Percentiles rank a stretch among this genome's conserved stretches.
Conservation (phyloP, 805 yeast genomes). For the Wickerhamiella sergipiensis region DNA sequence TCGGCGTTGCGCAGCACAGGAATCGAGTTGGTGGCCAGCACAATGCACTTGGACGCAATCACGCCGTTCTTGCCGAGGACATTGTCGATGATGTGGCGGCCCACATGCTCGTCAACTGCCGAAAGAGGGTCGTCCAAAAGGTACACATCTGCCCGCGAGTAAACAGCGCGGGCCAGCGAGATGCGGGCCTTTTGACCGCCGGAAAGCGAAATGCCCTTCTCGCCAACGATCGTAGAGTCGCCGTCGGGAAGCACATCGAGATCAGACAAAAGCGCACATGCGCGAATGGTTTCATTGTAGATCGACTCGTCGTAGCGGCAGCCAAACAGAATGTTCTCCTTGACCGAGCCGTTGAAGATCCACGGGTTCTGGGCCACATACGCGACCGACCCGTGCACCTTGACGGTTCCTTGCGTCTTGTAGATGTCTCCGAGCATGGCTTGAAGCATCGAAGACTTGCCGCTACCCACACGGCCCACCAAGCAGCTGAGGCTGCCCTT, state of each 20-base stretch:
- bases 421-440: conserved; percentile 73
- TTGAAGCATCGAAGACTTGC: conserved; percentile 74
- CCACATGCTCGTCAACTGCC: conserved; percentile 81
- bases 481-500: conserved; percentile 78
- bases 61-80: conserved; percentile 76
- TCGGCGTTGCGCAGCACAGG: conserved; percentile 68
- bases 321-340: conserved; percentile 65
- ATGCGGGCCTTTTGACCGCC: conserved; percentile 85
- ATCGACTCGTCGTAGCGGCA: conserved; percentile 33
- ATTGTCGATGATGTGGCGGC: conserved; percentile 58
- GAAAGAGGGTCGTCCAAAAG: conserved; percentile 67
- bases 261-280: conserved; percentile 57
- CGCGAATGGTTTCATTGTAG: conserved; percentile 42
- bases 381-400: conserved; percentile 64
- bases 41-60: conserved; percentile 55
- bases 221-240: conserved; percentile 71
- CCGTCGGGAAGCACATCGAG: conserved; percentile 57
- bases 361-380: conserved; percentile 88
- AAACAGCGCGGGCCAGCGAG: conserved; percentile 66
- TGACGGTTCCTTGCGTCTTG: conserved; percentile 58
- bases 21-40: conserved; percentile 78
- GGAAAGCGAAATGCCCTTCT: conserved; percentile 72
- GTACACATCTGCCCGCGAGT: conserved; percentile 51
- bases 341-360: conserved; percentile 90
- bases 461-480: conserved; percentile 84